These are phyloP conservation scores for Porpolomopsis calyptriformis DNA, from an alignment of 768 basidiomycete genomes.

Conservation along the genomic window DNA sequence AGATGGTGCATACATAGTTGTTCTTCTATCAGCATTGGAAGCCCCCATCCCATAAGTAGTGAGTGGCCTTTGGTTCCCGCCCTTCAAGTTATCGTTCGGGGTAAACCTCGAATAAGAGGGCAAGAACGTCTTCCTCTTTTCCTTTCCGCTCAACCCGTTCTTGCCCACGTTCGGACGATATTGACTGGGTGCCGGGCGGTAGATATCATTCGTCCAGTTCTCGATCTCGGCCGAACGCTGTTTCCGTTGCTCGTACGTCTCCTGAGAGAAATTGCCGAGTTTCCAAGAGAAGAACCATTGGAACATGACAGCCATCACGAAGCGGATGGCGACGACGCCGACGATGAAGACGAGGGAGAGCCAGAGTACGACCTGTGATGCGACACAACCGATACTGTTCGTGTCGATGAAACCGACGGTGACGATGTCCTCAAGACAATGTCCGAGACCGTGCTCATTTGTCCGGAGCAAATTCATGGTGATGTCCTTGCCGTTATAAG, in stretches of 20 bases:
- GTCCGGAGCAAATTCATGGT: conserved; percentile 77
- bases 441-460: conserved; percentile 54
- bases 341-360: conserved; percentile 95
- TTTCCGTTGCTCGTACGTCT: conserved; percentile 89
- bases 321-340: conserved; percentile 90
- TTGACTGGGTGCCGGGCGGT: conserved; percentile 80
- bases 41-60: conserved; percentile 63
- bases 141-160: conserved; percentile 49
- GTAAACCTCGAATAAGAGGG: conserved; percentile 69
- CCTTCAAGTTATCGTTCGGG: conserved; percentile 53
- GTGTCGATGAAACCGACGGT: conserved; percentile 93
- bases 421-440: conserved; percentile 78
- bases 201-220: conserved; percentile 93
- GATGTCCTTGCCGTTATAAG: conserved; percentile 75
- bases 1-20: conserved; percentile 40
- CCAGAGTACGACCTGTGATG: conserved; percentile 89
- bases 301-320: conserved; percentile 94
- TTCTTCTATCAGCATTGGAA: conserved; percentile 43
- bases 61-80: conserved; percentile 39
- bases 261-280: conserved; percentile 85
- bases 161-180: conserved; percentile 85
- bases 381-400: conserved; percentile 90
- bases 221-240: conserved; percentile 85
- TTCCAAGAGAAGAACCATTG: conserved; percentile 98
- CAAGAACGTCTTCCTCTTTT: conserved; percentile 50